A percentile compares a stretch with the other conserved stretches of the same genome.
phyloP scores from a whole-genome alignment of 1,284 basidiomycete genomes.

The Salmacisia buchloeana region DNA sequence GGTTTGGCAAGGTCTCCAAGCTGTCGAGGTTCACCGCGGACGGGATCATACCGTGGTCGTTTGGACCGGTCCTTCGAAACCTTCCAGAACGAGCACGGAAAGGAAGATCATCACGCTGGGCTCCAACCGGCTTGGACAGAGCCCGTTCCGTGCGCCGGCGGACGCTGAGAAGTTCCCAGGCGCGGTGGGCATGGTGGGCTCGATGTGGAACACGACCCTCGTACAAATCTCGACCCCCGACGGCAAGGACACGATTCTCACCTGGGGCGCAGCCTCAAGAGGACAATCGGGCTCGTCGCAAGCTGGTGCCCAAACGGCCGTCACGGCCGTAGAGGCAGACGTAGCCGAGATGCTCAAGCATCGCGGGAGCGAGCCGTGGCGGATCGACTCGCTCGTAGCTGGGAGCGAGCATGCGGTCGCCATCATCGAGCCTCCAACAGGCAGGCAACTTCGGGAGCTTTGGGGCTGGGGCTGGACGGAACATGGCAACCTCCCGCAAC shows the following conservation, averaged over 20 bases:
- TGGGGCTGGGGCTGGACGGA: constrained; percentile 6
- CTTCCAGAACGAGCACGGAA: too few species aligned
- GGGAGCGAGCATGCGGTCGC: neutral
- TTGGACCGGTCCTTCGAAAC: too few species aligned
- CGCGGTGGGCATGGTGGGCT: too few species aligned
- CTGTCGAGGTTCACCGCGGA: neutral
- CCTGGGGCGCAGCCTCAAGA: neutral
- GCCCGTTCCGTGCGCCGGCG: neutral
- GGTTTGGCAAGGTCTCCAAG: neutral
- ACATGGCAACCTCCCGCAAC: neutral
- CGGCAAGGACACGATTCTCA: neutral
- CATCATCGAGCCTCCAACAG: neutral
- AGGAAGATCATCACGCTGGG: too few species aligned
- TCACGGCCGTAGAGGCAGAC: neutral
- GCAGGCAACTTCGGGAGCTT: neutral
- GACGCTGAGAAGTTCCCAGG: neutral
- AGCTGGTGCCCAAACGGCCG: neutral
- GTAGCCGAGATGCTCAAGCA: neutral
- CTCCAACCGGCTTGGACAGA: neutral
- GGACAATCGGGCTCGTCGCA: neutral
- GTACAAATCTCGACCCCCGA: neutral
- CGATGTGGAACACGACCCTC: constrained; percentile 7
- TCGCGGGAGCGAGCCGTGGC: neutral
- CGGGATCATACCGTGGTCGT: neutral
- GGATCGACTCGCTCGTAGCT: neutral